Conservation (phyloP, 495 filamentous ascomycete species). For the Tuber microsphaerosporum region DNA sequence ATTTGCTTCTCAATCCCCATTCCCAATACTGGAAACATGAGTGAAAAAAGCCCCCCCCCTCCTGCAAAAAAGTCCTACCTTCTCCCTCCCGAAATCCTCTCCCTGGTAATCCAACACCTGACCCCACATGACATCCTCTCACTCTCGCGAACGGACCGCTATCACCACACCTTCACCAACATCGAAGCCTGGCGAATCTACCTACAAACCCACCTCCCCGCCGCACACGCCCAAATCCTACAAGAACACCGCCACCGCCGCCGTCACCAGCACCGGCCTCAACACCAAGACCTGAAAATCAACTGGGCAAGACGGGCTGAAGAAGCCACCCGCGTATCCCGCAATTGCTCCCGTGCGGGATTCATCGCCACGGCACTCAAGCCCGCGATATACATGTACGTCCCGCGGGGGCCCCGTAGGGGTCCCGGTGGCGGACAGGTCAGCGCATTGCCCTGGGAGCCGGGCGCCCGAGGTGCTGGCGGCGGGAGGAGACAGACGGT, state of each 20-base stretch:
- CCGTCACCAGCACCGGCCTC: background rate
- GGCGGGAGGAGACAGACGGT: constrained; percentile 52
- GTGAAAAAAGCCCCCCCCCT: background rate
- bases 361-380: constrained; percentile 53
- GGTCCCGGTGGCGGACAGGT: constrained; percentile 6
- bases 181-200: constrained; percentile 57
- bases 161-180: constrained; percentile 48
- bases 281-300: background rate
- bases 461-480: constrained; percentile 38
- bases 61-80: background rate
- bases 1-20: background rate
- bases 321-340: constrained; percentile 53
- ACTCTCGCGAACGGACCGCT: constrained; percentile 50
- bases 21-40: background rate
- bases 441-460: constrained; percentile 19
- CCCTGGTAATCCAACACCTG: background rate
- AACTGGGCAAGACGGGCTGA: constrained; percentile 46
- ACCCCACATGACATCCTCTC: background rate
- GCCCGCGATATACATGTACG: constrained; percentile 36
- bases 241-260: constrained; percentile 6
- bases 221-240: constrained; percentile 31
- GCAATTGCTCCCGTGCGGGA: constrained; percentile 55
- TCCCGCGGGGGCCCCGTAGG: constrained; percentile 23
- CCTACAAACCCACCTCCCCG: constrained; percentile 51
- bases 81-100: background rate